phyloP scores from a whole-genome alignment of 2,329 filamentous ascomycete genomes.

The Monilinia fructicola region DNA sequence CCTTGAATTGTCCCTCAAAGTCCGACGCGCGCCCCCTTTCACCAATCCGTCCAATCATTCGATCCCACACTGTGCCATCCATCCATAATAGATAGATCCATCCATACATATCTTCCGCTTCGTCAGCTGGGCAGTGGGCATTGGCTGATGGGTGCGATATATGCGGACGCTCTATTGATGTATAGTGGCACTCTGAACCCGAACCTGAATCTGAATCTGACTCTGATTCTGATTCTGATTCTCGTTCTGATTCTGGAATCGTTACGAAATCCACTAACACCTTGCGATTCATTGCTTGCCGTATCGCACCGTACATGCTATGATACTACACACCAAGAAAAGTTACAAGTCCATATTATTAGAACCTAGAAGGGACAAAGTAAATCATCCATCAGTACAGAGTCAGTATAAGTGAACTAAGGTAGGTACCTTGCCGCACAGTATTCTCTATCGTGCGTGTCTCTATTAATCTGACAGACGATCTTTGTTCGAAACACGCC shows the following conservation, averaged over 20 bases:
- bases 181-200: not conserved
- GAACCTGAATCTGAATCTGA: too few relatives aligned
- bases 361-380: not conserved
- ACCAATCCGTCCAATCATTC: not conserved
- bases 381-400: too few relatives aligned
- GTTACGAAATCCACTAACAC: not conserved
- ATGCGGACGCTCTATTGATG: conserved; percentile 1
- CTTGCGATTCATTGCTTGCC: not conserved
- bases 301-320: not conserved
- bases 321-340: not conserved
- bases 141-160: not conserved
- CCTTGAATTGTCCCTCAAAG: conserved; percentile 5
- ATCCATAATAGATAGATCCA: not conserved
- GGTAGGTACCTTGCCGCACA: not conserved
- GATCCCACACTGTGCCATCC: not conserved
- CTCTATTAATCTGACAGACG: not conserved
- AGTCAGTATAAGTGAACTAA: not conserved
- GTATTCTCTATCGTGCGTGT: too few relatives aligned
- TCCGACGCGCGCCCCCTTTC: conserved; percentile 1
- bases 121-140: conserved; percentile 1
- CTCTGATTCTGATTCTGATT: not conserved
- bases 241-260: conserved; percentile 2
- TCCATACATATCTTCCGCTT: conserved; percentile 8
- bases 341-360: too few relatives aligned
- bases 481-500: conserved; percentile 16